Percentiles rank a stretch among this genome's conserved stretches.
These are phyloP conservation scores for Hirsutella thompsonii DNA, from an alignment of 2,329 filamentous ascomycete species.

Conservation along the genomic window DNA sequence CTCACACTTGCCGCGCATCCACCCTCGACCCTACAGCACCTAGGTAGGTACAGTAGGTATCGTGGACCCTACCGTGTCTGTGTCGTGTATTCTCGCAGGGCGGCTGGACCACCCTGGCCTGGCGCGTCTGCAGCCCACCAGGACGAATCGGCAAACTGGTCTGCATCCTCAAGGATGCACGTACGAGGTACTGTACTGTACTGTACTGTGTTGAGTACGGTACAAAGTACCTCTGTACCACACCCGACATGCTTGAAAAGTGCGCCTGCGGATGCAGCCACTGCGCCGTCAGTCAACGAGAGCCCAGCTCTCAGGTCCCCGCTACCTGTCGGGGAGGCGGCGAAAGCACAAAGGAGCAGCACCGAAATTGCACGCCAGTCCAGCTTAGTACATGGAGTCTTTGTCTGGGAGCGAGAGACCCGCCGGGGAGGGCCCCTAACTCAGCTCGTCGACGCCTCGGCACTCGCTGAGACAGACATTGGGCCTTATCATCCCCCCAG, in stretches of 20 bases:
- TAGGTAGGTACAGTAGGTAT: no score
- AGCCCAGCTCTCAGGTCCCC: background rate
- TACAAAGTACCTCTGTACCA: background rate
- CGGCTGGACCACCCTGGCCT: conserved; percentile 1
- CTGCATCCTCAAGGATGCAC: background rate
- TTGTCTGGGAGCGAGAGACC: background rate
- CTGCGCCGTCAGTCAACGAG: no score
- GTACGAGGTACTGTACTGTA: no score
- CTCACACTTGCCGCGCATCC: background rate
- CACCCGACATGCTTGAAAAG: no score
- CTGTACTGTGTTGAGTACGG: no score
- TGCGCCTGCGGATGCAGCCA: no score
- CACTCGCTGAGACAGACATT: background rate
- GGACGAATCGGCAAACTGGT: conserved; percentile 2
- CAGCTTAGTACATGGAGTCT: background rate
- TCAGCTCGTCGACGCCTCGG: background rate
- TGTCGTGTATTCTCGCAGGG: background rate
- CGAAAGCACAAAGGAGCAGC: background rate
- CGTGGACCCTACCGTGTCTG: no score
- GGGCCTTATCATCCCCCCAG: no score
- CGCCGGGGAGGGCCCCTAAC: background rate
- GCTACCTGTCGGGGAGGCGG: background rate
- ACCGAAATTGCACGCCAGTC: background rate
- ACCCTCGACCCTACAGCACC: no score
- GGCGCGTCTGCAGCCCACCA: background rate